These are phyloP conservation scores for Astrephomene gubernaculifera DNA, from an alignment of 139 green algal genomes.

Conservation along the genomic window DNA sequence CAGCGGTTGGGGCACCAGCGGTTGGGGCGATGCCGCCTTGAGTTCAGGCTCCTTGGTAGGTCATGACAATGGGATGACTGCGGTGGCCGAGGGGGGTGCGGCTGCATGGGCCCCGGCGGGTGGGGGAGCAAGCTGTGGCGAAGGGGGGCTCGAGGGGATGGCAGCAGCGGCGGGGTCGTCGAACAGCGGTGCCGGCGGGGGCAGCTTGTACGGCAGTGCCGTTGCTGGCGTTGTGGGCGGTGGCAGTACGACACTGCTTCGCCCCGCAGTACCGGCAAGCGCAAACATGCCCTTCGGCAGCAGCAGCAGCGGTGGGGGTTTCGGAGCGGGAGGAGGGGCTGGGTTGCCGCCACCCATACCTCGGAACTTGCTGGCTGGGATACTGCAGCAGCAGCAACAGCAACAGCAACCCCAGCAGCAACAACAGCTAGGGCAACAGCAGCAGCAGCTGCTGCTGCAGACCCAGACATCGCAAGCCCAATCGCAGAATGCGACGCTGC, in stretches of 20 bases:
- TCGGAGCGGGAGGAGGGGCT: neutral
- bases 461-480: neutral
- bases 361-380: neutral
- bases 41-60: no score
- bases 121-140: no score
- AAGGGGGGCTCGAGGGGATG: no score
- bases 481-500: neutral
- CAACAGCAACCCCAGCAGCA: neutral
- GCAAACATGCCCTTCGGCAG: slow-evolving; percentile 11
- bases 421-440: slow-evolving; percentile 5
- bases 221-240: neutral
- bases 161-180: no score
- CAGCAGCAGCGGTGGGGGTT: neutral
- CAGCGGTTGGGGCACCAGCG: no score
- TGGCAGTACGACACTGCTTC: neutral
- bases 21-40: no score
- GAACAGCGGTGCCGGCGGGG: no score
- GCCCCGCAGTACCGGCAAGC: neutral
- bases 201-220: neutral
- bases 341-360: neutral
- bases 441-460: neutral
- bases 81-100: no score
- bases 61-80: no score
- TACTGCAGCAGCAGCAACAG: neutral
- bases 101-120: no score